These are phyloP conservation scores for Kwoniella botswanensis DNA, from an alignment of 768 basidiomycete genomes.

Conservation along the genomic window DNA sequence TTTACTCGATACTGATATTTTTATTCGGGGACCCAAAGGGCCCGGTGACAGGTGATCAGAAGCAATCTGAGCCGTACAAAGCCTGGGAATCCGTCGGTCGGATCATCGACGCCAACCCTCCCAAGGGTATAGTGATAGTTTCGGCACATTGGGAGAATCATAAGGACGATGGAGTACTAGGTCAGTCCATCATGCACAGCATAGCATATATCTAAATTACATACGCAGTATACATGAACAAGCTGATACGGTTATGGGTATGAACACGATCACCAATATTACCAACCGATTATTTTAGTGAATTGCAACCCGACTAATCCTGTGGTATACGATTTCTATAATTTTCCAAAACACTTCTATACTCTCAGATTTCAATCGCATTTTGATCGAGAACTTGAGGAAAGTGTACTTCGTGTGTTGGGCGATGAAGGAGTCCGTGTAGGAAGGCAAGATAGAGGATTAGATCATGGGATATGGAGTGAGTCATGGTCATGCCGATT, in stretches of 20 bases:
- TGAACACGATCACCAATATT: no score
- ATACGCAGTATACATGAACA: no score
- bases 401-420: conserved; percentile 29
- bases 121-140: conserved; percentile 48
- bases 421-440: conserved; percentile 21
- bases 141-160: conserved; percentile 54
- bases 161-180: conserved; percentile 15
- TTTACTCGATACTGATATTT: no score
- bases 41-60: conserved; percentile 47
- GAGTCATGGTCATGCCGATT: conserved; percentile 21
- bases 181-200: not conserved
- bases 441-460: conserved; percentile 31
- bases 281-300: conserved; percentile 21
- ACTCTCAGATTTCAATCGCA: conserved; percentile 37
- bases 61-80: conserved; percentile 37
- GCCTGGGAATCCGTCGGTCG: conserved; percentile 43
- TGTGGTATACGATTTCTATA: conserved; percentile 52
- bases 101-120: conserved; percentile 24
- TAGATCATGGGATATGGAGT: conserved; percentile 56
- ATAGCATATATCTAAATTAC: no score
- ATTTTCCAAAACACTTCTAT: conserved; percentile 53
- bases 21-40: conserved; percentile 30
- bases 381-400: conserved; percentile 12
- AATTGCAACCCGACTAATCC: conserved; percentile 48
- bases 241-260: no score